Evolutionary conservation across 306 rosid species (phyloP).

Genomic region (Elaeagnus macrophylla): DNA sequence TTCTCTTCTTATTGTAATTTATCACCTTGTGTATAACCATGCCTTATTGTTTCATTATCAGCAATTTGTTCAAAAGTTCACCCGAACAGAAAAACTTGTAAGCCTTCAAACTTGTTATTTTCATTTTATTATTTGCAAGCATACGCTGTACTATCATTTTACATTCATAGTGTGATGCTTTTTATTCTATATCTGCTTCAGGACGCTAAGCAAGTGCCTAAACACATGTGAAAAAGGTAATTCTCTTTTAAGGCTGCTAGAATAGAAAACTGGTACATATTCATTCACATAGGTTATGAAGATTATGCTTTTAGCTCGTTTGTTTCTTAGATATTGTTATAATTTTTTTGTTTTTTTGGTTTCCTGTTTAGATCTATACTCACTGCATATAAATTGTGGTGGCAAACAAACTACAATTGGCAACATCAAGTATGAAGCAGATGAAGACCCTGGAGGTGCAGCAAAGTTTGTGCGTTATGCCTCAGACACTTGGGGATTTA

Average conservation of each 20-base stretch:
- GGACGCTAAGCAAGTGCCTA: conserved; percentile 10
- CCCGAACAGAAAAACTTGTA: conserved; percentile 6
- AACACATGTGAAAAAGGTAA: conserved; percentile 9
- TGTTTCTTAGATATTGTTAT: neutral
- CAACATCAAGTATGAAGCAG: conserved; percentile 30
- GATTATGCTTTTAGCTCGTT: neutral
- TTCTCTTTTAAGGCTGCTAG: too few species aligned
- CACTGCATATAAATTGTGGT: conserved; percentile 53
- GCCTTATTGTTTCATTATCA: neutral
- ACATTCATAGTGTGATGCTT: neutral
- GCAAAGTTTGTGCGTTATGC: conserved; percentile 22
- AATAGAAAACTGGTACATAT: neutral
- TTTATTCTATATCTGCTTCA: neutral
- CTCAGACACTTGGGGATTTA: conserved; percentile 35
- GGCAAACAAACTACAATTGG: conserved; percentile 32
- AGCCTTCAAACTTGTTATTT: neutral
- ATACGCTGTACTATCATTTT: neutral
- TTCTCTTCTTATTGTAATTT: too few species aligned
- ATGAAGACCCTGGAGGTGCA: conserved; percentile 35
- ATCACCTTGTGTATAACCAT: too few species aligned
- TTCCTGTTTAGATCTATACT: conserved; percentile 12
- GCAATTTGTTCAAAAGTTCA: conserved; percentile 14
- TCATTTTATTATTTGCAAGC: neutral
- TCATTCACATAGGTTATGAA: neutral
- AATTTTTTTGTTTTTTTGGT: neutral